Percentiles rank a stretch among this genome's conserved stretches.
Evolutionary conservation across 2,329 filamentous ascomycete genomes (phyloP).

Genomic region (Botrytis aclada): DNA sequence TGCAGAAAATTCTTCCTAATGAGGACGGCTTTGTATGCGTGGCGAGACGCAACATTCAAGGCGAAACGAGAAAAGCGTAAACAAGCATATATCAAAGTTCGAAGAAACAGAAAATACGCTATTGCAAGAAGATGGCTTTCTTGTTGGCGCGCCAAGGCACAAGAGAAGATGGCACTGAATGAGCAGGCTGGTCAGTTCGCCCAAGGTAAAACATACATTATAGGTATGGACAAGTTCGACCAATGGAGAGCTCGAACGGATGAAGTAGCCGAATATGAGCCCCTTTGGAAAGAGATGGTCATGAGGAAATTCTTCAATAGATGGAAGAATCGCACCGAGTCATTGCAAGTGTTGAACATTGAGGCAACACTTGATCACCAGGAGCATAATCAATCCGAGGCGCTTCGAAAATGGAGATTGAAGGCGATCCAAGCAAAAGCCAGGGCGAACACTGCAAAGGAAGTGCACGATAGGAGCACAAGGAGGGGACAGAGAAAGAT

Average conservation of each 20-base stretch:
- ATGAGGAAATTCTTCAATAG: constrained; percentile 30
- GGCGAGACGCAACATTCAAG: constrained; percentile 33
- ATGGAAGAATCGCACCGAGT: constrained; percentile 32
- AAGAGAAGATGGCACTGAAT: constrained; percentile 32
- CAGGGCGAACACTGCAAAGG: constrained; percentile 32
- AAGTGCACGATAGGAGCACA: constrained; percentile 36
- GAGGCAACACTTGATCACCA: constrained; percentile 35
- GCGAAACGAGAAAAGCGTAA: constrained; percentile 36
- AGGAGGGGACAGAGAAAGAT: constrained; percentile 38
- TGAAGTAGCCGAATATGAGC: constrained; percentile 33
- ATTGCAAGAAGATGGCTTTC: constrained; percentile 31
- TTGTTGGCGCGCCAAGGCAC: constrained; percentile 31
- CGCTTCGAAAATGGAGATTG: constrained; percentile 37
- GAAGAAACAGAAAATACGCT: constrained; percentile 33
- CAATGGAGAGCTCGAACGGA: constrained; percentile 34
- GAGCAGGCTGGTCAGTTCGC: constrained; percentile 30
- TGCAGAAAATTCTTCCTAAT: constrained; percentile 36
- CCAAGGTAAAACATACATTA: constrained; percentile 30
- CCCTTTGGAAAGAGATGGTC: constrained; percentile 27
- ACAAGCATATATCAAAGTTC: constrained; percentile 34
- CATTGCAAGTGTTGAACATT: constrained; percentile 28
- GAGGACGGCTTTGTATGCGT: constrained; percentile 32
- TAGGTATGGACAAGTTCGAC: constrained; percentile 36
- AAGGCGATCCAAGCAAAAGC: constrained; percentile 31
- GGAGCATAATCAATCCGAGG: constrained; percentile 30